Evolutionary conservation across 83 land plant species (phyloP).

Genomic region (Picea abies): DNA sequence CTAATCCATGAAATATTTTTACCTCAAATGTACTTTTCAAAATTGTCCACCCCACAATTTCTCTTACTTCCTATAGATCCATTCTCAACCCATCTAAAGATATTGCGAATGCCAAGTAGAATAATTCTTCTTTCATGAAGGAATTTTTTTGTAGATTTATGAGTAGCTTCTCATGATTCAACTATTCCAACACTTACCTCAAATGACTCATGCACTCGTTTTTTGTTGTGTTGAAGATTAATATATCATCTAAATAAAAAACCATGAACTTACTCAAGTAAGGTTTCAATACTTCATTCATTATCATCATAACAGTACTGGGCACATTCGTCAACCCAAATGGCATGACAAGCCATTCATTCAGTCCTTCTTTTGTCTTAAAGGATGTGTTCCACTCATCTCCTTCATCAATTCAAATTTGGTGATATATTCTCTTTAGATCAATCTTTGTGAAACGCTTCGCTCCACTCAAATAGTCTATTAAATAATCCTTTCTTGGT

Average conservation of each 20-base stretch:
- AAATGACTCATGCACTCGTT: neutral
- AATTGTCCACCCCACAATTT: neutral
- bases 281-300: neutral
- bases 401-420: neutral
- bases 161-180: neutral
- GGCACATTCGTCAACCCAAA: neutral
- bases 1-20: neutral
- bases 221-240: neutral
- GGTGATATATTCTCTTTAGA: neutral
- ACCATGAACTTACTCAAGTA: neutral
- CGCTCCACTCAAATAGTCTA: too few relatives aligned
- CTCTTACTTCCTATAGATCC: neutral
- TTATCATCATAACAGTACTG: neutral
- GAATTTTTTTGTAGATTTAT: neutral
- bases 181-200: neutral
- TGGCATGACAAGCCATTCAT: neutral
- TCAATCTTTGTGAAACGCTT: too few relatives aligned
- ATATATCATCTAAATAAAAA: too few relatives aligned
- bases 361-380: neutral
- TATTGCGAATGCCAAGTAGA: neutral
- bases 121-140: neutral
- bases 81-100: neutral
- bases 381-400: neutral
- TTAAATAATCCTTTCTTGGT: too few relatives aligned
- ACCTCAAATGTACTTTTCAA: neutral